These are phyloP conservation scores for Pseudocercospora macadamiae DNA, from an alignment of 2,329 filamentous ascomycete species.

Conservation along the genomic window DNA sequence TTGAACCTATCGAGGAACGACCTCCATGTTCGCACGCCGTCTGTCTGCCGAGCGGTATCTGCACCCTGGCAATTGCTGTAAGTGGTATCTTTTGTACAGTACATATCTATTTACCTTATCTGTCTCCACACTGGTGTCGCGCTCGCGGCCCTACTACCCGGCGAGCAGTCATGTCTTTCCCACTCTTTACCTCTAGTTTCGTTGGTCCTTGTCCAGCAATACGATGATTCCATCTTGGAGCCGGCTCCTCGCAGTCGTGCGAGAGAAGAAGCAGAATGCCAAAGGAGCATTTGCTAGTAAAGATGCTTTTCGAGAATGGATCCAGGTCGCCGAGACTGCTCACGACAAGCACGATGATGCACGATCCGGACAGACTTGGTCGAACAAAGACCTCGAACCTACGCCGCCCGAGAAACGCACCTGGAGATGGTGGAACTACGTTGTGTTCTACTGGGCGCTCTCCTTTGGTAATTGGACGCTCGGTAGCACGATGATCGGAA, in stretches of 20 bases:
- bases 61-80: background rate
- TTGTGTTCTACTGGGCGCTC: constrained; percentile 41
- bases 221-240: background rate
- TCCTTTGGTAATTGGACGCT: constrained; percentile 49
- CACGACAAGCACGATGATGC: constrained; percentile 28
- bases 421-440: constrained; percentile 32
- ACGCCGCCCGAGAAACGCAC: constrained; percentile 27
- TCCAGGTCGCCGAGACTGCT: constrained; percentile 27
- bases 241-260: background rate
- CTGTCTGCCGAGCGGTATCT: background rate
- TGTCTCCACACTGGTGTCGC: background rate
- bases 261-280: background rate
- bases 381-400: constrained; percentile 29
- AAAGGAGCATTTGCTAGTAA: constrained; percentile 28
- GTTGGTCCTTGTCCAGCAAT: background rate
- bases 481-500: constrained; percentile 45
- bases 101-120: background rate
- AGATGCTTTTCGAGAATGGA: constrained; percentile 28
- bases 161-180: too few species aligned
- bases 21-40: too few species aligned
- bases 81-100: constrained; percentile 2
- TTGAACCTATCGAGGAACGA: too few species aligned
- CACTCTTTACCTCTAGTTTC: too few species aligned
- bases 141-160: too few species aligned
- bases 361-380: constrained; percentile 42